Base-by-base conservation (phyloP, 106 monocot species). In the Vanilla planifolia region DNA sequence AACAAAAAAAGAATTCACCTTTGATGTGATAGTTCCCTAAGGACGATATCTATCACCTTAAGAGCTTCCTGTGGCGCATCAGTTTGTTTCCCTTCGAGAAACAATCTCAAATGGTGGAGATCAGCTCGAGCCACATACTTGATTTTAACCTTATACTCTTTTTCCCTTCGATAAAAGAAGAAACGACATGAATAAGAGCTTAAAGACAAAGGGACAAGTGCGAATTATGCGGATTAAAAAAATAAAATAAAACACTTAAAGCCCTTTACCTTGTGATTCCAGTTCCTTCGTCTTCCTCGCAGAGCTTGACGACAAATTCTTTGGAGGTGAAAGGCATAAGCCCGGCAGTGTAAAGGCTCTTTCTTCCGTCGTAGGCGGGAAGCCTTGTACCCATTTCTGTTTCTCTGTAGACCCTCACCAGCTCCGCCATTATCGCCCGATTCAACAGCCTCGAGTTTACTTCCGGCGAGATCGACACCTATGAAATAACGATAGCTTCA, bases 321-420 rank as follows among this genome's bases (percentile, higher is more conserved):
- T 65, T 89, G 13, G 69, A 80, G 33, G 47, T 55, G 39, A 94
- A 94, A 2, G 93, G 89, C 23, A 94, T 67, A 24, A 58, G 36
- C 27, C 89, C 89, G 26, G 89, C 93, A 0, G 93, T 85, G 62
- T 94, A 94, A 16, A 94, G 67, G 33, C 81, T 80, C 62, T 94
- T 94, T 22, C 83, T 71, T 44, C 93, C 85, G 67, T 94, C 89
- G 67, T 94, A 94, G 14, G 85, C 93, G n/a, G 89, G 85, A 45
- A 86, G 73, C 26, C 80, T 77, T 78, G 55, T 80, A 7, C 80
- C 86, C 56, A 95, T 59, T 34, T 90, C 89, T 0, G 80, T 75
- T 58, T 78, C 73, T 33, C 78, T 60, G 66, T 95, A 76, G 3
- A 83, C 33, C 25, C 75, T 80, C 41, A 95, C 83, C 45, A 89